Evolutionary conservation across 192 early-diverging fungal genomes (phyloP).

Genomic region (Thoreauomyces humboldtii): DNA sequence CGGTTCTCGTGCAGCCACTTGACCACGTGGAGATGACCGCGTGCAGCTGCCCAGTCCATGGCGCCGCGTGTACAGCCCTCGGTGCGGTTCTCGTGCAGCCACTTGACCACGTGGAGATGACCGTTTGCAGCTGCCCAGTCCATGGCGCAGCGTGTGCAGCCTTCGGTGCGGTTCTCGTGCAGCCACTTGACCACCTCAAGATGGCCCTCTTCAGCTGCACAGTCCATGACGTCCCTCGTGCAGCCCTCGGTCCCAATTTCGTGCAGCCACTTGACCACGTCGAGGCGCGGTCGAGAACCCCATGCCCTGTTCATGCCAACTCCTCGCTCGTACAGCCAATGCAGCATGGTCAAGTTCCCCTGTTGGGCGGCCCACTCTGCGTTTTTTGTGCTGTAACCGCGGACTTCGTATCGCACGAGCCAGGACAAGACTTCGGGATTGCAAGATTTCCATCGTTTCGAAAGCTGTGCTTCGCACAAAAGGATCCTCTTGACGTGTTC

Average conservation of each 20-base stretch:
- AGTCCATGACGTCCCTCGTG: slow-evolving; percentile 29
- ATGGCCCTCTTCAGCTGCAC: slow-evolving; percentile 17
- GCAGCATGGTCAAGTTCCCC: not conserved
- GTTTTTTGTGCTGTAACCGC: no score
- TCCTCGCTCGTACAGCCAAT: not conserved
- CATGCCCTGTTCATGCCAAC: no score
- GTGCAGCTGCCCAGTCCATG: slow-evolving; percentile 22
- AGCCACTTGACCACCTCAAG: slow-evolving; percentile 25
- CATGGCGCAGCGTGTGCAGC: slow-evolving; percentile 23
- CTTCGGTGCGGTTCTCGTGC: slow-evolving; percentile 27
- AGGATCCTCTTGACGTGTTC: no score
- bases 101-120: slow-evolving; percentile 17
- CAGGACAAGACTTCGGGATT: no score
- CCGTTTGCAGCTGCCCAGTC: slow-evolving; percentile 15
- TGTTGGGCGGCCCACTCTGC: not conserved
- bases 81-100: slow-evolving; percentile 6
- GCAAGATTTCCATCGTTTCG: no score
- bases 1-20: slow-evolving; percentile 14
- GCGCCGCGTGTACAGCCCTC: slow-evolving; percentile 23
- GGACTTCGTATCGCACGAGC: no score
- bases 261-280: slow-evolving; percentile 29
- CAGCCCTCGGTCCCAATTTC: slow-evolving; percentile 26
- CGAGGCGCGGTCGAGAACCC: no score
- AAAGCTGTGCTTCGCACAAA: no score
- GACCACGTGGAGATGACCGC: slow-evolving; percentile 27